Conservation (phyloP, 495 filamentous ascomycete species). For the Talaromyces liani region DNA sequence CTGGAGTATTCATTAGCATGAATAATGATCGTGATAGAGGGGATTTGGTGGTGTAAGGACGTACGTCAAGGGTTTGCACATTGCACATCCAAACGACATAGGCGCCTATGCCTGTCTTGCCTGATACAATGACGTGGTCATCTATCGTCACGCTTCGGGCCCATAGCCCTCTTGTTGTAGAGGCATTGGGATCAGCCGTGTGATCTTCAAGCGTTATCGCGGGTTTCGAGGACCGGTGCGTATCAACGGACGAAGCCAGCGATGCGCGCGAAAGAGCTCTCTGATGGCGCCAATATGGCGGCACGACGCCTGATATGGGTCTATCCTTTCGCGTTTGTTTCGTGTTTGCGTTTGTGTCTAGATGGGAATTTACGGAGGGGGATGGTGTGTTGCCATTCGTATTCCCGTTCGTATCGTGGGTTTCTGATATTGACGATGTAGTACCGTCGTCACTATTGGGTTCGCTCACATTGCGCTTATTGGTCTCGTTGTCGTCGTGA, state of each 20-base stretch:
- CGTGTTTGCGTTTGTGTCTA: constrained; percentile 4
- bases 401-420: background rate
- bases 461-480: background rate
- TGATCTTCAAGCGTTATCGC: constrained; percentile 65
- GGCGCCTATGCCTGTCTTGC: constrained; percentile 53
- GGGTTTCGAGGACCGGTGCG: constrained; percentile 15
- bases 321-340: constrained; percentile 18
- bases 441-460: background rate
- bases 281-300: constrained; percentile 46
- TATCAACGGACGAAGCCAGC: constrained; percentile 31
- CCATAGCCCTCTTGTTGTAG: constrained; percentile 58
- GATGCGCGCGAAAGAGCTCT: constrained; percentile 36
- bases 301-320: constrained; percentile 34
- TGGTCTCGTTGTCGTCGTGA: constrained; percentile 3
- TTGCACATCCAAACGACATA: constrained; percentile 72
- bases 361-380: background rate
- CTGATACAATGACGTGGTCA: constrained; percentile 59
- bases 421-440: background rate
- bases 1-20: constrained; percentile 21
- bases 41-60: constrained; percentile 16
- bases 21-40: background rate
- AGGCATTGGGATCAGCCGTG: constrained; percentile 52
- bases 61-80: constrained; percentile 62
- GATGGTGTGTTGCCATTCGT: constrained; percentile 9
- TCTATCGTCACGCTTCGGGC: constrained; percentile 58